phyloP scores from a whole-genome alignment of 306 rosid genomes.

The Prunus fruticosa region DNA sequence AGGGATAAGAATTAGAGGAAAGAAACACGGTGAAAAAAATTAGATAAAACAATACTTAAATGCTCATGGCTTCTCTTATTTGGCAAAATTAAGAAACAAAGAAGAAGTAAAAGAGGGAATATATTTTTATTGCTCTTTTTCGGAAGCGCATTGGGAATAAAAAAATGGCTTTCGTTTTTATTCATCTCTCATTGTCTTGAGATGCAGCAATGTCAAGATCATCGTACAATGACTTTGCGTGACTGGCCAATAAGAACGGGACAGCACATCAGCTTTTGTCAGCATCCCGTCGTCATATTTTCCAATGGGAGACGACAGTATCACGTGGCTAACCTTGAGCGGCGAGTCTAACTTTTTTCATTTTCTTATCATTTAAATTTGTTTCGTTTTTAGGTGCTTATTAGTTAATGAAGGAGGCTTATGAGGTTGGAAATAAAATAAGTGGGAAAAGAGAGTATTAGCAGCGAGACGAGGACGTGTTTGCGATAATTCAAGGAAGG shows the following conservation, averaged over 20 bases:
- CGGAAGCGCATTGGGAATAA: too few relatives aligned
- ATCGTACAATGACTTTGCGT: constrained; percentile 30
- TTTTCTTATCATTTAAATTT: background rate
- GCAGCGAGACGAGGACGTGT: background rate
- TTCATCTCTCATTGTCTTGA: background rate
- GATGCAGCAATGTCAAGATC: constrained; percentile 1
- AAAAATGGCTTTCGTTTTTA: background rate
- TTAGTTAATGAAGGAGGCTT: background rate
- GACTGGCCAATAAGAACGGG: background rate
- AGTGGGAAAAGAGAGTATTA: background rate
- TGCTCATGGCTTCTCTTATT: constrained; percentile 17
- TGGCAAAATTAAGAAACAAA: constrained; percentile 17
- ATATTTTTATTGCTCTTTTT: background rate
- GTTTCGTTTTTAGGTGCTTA: background rate
- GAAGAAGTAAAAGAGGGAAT: background rate
- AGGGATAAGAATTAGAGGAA: background rate
- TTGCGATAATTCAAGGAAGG: background rate
- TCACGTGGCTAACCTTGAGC: constrained; percentile 20
- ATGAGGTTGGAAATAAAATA: background rate
- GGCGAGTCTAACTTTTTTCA: background rate
- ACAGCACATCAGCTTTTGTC: background rate
- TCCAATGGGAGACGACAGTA: background rate
- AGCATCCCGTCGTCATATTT: background rate
- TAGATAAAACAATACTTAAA: background rate
- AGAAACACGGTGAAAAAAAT: background rate